These are phyloP conservation scores for Plasmodium gallinaceum DNA, from an alignment of 169 alveolate species.

Conservation along the genomic window DNA sequence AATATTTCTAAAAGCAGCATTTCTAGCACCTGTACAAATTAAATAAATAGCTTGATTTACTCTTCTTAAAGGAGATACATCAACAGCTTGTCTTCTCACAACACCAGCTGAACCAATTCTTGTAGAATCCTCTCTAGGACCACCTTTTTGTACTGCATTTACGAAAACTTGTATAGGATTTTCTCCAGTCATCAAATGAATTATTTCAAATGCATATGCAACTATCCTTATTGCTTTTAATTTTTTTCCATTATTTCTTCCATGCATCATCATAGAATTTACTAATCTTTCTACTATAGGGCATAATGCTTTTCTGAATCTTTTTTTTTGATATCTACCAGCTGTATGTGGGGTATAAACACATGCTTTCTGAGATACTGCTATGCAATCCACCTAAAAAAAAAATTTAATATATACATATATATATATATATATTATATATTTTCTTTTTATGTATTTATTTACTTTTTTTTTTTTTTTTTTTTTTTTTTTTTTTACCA, in stretches of 20 bases:
- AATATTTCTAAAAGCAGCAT: constrained; percentile 97
- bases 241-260: constrained; percentile 99
- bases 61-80: constrained; percentile 99
- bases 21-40: constrained; percentile 97
- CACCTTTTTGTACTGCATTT: constrained; percentile 98
- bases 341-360: constrained; percentile 99
- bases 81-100: constrained; percentile 99
- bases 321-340: constrained; percentile 98
- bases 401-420: constrained; percentile 9
- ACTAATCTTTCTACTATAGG: constrained; percentile 99
- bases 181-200: constrained; percentile 96
- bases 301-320: constrained; percentile 99
- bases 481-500: constrained; percentile 80
- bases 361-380: constrained; percentile 95
- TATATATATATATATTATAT: not conserved
- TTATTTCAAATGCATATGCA: constrained; percentile 98
- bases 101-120: constrained; percentile 99
- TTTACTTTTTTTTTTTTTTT: constrained; percentile 1
- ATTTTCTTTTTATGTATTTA: not conserved
- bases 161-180: constrained; percentile 98
- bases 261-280: constrained; percentile 92
- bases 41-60: constrained; percentile 99
- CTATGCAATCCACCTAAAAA: constrained; percentile 92
- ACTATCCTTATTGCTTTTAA: constrained; percentile 97
- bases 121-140: constrained; percentile 99